Conservation (phyloP, 768 basidiomycete genomes). For the Lentinus tigrinus region DNA sequence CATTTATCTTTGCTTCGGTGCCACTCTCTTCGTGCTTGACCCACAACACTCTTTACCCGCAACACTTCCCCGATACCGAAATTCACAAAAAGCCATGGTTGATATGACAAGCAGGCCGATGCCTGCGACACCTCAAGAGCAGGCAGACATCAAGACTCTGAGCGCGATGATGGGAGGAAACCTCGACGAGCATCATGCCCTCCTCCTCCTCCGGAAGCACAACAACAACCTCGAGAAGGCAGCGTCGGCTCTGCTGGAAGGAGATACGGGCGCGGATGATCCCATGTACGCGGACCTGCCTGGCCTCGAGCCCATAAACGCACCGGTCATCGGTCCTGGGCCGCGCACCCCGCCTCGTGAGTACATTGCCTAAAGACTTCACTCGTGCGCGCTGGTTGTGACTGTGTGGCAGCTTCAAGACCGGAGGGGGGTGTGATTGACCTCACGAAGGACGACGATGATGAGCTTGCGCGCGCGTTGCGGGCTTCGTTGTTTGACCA, state of each 20-base stretch:
- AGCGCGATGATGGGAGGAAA: slow-evolving; percentile 39
- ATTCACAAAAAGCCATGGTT: neutral
- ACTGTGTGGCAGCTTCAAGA: slow-evolving; percentile 28
- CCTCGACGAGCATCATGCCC: slow-evolving; percentile 45
- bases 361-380: neutral
- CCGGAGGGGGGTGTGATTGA: slow-evolving; percentile 45
- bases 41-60: no score
- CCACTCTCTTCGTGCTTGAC: no score
- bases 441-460: slow-evolving; percentile 60
- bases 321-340: slow-evolving; percentile 15
- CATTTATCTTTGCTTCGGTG: no score
- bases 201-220: slow-evolving; percentile 58
- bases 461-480: slow-evolving; percentile 50
- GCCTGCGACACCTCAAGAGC: slow-evolving; percentile 23
- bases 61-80: no score
- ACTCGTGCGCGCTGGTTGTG: neutral
- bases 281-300: slow-evolving; percentile 3
- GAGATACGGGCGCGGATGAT: slow-evolving; percentile 22
- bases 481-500: slow-evolving; percentile 50
- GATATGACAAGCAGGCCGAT: neutral
- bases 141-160: slow-evolving; percentile 33
- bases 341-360: slow-evolving; percentile 31
- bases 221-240: slow-evolving; percentile 48
- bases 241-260: slow-evolving; percentile 32
- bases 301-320: slow-evolving; percentile 14